Evolutionary conservation across 169 alveolate species (phyloP), one percentile per base, ranked within the genome.

Genomic region (Plasmodium vivax): DNA sequence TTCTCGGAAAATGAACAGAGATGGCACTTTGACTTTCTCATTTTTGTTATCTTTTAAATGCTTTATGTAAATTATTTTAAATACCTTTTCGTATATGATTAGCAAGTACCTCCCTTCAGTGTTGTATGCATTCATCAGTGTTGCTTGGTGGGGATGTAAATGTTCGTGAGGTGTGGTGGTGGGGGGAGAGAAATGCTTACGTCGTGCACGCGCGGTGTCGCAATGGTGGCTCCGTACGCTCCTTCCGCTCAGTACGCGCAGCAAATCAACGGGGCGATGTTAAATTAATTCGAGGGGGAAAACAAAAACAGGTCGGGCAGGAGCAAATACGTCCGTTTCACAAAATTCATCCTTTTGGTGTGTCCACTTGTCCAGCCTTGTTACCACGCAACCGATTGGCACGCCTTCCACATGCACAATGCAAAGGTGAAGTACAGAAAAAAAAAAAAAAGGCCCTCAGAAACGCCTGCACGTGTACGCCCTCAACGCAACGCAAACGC

Each of bases 51-150:
- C 91, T 82, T 90, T 79, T 82, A 90, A 90, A 90, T 90, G 12
- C 91, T 90, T 90, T 90, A 81, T 90, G 56, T 90, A 90, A 14
- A 90, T 82, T 81, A 90, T 82, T 90, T 90, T 90, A 81, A 90
- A 90, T 81, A 90, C 94, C 77, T 90, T 90, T 82, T 90, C 94
- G 73, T 82, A 90, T n/a, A 90, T 30, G 80, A 90, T 90, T 71
- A 90, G 71, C 74, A 90, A 90, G 73, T 90, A 90, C 14, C 94
- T 79, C 10, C 94, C 94, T 80, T 82, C 94, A 43, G 94, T 90
- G 34, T 81, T 90, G 43, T 90, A 71, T 80, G 90, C 84, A 90
- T 90, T 90, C 94, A 90, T 90, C 84, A 79, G 92, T 45, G 51
- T 90, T 90, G 43, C 32, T 36, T 72, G 5, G 62, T 73, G 32